phyloP scores from a whole-genome alignment of 2,329 filamentous ascomycete species.

The Ilyonectria robusta region DNA sequence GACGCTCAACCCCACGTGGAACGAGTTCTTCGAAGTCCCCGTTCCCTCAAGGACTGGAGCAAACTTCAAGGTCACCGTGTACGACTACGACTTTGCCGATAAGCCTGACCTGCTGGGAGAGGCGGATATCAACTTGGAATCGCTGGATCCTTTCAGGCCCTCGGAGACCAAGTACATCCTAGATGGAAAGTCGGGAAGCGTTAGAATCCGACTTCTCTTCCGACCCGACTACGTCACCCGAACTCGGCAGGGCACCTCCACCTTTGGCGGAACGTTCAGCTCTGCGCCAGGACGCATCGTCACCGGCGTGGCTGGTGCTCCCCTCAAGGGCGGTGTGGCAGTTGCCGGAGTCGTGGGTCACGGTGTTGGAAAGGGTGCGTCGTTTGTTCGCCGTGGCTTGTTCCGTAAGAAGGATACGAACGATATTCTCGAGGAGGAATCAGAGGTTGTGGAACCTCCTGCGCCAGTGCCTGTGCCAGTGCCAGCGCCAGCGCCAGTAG shows the following conservation, averaged over 20 bases:
- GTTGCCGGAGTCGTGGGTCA: conserved; percentile 81
- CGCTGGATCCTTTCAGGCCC: conserved; percentile 87
- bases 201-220: conserved; percentile 90
- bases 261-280: conserved; percentile 92
- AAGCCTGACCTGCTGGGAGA: conserved; percentile 92
- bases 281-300: conserved; percentile 90
- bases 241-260: conserved; percentile 89
- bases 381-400: conserved; percentile 90
- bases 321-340: conserved; percentile 91
- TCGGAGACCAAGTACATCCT: conserved; percentile 82
- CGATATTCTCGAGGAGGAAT: conserved; percentile 65
- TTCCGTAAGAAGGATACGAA: conserved; percentile 79
- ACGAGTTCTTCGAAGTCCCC: conserved; percentile 91
- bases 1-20: conserved; percentile 94
- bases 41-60: conserved; percentile 88
- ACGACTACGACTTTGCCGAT: conserved; percentile 97
- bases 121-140: conserved; percentile 80
- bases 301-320: conserved; percentile 83
- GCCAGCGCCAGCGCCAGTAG: conserved; percentile 50
- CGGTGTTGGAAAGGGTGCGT: conserved; percentile 89
- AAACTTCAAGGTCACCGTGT: conserved; percentile 86
- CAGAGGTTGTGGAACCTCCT: conserved; percentile 58
- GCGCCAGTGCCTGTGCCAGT: conserved; percentile 51
- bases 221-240: conserved; percentile 92
- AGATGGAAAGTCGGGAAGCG: conserved; percentile 89